Base-by-base conservation (phyloP, 1,284 basidiomycete species). In the Boletus albobrunnescens region DNA sequence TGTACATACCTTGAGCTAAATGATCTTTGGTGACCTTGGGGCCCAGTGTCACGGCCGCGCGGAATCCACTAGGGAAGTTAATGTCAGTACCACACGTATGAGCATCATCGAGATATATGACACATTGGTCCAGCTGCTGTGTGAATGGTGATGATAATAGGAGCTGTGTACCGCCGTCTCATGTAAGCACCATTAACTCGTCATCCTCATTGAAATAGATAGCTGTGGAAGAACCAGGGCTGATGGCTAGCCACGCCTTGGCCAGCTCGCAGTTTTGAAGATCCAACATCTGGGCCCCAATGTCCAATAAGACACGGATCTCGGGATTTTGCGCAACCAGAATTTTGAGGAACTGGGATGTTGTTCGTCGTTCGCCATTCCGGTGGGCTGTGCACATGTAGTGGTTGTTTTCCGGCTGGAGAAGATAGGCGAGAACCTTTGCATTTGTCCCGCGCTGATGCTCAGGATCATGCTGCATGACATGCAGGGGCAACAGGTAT, bases 221-320 rank as follows among this genome's bases (percentile, higher is more conserved):
- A 0, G 72, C 73, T 0, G 75, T 78, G 19, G 59, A 54, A 10
- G 71, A 50, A 39, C 64, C 48, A 0, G 45, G 37, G 28, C 54
- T 61, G 33, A 67, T 44, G 19, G 50, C 27, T 0, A 80, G 60
- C 79, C 78, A 80, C 1, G 49, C 44, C 20, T 50, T 26, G 0
- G 67, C 75, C 5, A 80, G 50, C 6, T 73, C 61, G 2, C 58
- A 35, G 47, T 78, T 80, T 16, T 63, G 56, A 31, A 78, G 55
- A 37, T 81, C 78, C 8, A 81, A 59, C 62, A 81, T 76, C 50
- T 81, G 79, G 0, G 79, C 78, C 1, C 79, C 78, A 12, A 80
- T 74, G 32, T 80, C 78, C 14, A 81, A 59, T n/a, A 79, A 53
- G 1, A 79, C 75, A 9, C 63, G 67, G 17, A 77, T 67, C 13